Evolutionary conservation across 2,329 filamentous ascomycete species (phyloP).

Genomic region (Geoglossum cookeanum): DNA sequence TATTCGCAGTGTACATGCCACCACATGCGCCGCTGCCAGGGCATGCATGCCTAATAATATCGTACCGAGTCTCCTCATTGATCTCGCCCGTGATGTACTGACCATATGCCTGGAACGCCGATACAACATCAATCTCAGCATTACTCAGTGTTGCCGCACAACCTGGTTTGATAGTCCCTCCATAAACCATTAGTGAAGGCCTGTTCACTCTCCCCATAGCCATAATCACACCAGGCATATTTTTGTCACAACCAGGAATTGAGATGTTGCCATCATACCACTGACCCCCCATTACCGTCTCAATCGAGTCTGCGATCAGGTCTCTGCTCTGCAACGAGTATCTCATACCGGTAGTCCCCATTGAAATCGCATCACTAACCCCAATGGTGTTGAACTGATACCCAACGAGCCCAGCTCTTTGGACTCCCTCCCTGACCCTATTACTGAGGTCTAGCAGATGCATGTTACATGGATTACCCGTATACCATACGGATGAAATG

Average conservation of each 20-base stretch:
- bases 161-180: conserved; percentile 81
- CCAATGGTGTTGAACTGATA: conserved; percentile 99
- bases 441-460: conserved; percentile 81
- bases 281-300: conserved; percentile 97
- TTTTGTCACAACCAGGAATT: conserved; percentile 97
- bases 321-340: conserved; percentile 89
- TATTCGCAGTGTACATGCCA: conserved; percentile 69
- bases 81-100: conserved; percentile 88
- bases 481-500: conserved; percentile 96
- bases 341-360: conserved; percentile 95
- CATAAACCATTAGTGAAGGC: conserved; percentile 93
- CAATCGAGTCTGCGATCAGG: conserved; percentile 93
- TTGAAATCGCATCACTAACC: conserved; percentile 92
- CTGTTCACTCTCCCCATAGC: conserved; percentile 92
- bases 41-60: conserved; percentile 86
- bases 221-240: conserved; percentile 87
- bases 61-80: conserved; percentile 74
- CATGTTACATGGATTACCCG: conserved; percentile 98
- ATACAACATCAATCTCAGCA: conserved; percentile 76
- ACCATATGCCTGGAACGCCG: conserved; percentile 93
- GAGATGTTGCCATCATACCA: conserved; percentile 98
- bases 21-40: conserved; percentile 69
- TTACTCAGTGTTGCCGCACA: conserved; percentile 59
- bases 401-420: conserved; percentile 62
- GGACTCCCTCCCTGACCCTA: conserved; percentile 52